Evolutionary conservation across 2,329 filamentous ascomycete genomes (phyloP).

Genomic region (Colletotrichum cuscutae): DNA sequence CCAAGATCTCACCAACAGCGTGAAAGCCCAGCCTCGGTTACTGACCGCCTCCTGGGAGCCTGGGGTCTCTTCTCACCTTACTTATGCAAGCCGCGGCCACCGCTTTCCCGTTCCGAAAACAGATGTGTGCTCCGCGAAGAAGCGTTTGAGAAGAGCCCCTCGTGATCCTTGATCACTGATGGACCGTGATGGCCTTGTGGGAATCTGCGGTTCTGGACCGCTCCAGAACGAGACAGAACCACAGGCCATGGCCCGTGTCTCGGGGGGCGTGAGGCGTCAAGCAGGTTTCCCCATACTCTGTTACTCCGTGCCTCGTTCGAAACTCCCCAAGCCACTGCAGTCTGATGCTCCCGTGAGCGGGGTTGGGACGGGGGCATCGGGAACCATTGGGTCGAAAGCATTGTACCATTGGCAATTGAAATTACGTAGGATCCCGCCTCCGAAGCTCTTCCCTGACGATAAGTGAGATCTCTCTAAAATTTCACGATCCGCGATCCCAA

Average conservation of each 20-base stretch:
- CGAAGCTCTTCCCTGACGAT: not conserved
- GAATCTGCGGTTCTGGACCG: slow-evolving; percentile 13
- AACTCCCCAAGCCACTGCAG: not conserved
- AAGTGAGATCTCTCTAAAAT: slow-evolving; percentile 16
- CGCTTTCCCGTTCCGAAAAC: slow-evolving; percentile 27
- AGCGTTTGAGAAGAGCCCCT: not conserved
- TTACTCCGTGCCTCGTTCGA: not conserved
- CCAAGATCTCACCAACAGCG: not conserved
- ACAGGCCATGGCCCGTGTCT: not conserved
- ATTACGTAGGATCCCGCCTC: slow-evolving; percentile 18
- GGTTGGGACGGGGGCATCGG: not conserved
- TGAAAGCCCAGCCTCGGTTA: slow-evolving; percentile 10
- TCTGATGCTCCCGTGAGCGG: not conserved
- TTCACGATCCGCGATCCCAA: slow-evolving; percentile 7
- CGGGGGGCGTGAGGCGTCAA: slow-evolving; percentile 10
- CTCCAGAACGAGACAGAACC: slow-evolving; percentile 4
- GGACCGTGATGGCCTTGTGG: no score
- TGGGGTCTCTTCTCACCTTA: no score
- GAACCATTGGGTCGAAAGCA: not conserved
- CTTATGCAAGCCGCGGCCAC: not conserved
- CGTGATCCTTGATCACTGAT: slow-evolving; percentile 1
- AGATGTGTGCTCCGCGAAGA: slow-evolving; percentile 3
- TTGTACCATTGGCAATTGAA: slow-evolving; percentile 19
- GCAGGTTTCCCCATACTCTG: slow-evolving; percentile 15
- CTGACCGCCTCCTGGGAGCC: not conserved